Evolutionary conservation across 139 green algal species (phyloP), one percentile per base, ranked within the genome.

Genomic region (Gonium pectorale): DNA sequence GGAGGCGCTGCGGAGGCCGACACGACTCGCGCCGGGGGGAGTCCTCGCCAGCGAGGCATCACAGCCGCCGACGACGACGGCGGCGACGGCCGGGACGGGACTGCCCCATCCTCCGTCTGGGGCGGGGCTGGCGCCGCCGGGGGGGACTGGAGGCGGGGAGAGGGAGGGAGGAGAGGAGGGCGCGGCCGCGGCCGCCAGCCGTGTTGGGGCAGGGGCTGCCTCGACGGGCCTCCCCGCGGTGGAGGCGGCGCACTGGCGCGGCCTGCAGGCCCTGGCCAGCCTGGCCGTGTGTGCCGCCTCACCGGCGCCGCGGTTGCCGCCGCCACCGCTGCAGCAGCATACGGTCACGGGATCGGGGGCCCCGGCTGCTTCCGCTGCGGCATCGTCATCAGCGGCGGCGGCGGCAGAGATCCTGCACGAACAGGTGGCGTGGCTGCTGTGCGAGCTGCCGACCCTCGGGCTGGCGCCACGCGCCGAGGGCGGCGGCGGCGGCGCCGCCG

Each of bases 211-310:
- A 67, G 81, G 6, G 44, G 54, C 52, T 5, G 33, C 29, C 24
- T 51, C 44, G 21, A 81, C 80, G 1, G 75, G 85, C 1, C 68
- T 90, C 24, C 73, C 81, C 11, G 67, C 69, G 31, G 75, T 86
- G 27, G 81, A 90, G 73, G 49, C 74, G 37, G 86, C 86, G 24
- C 86, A 90, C n/a, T 90, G 86, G 86, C 74, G 86, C 2, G 86
- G 67, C 26, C 13, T 74, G 7, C 37, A 64, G 54, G 35, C 69
- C 5, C 44, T 87, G 82, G 49, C 71, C 27, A 46, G 44, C 33
- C 31, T 51, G 59, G 75, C 75, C 27, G 59, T 83, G 49, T 66
- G 70, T 67, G 69, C 51, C 24, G 69, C 41, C 43, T n/a, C n/a
- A n/a, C n/a, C n/a, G n/a, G 75, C 60, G 67, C 52, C 56, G 82